Evolutionary conservation across 169 alveolate species (phyloP).

Genomic region (Plasmodium falciparum): DNA sequence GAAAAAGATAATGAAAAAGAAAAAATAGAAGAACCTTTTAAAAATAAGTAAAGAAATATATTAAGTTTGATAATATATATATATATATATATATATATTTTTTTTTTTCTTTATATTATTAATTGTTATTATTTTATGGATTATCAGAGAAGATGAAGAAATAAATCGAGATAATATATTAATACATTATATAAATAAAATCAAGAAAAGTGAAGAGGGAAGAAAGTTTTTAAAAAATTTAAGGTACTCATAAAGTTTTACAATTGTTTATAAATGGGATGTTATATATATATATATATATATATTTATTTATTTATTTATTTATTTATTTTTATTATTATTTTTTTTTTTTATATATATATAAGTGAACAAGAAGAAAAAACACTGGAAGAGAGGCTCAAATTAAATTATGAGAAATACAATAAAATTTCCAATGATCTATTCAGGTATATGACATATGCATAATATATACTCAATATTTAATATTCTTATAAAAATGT

Average conservation of each 20-base stretch:
- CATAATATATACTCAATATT: no score
- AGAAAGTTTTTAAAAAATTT: conserved; percentile 21
- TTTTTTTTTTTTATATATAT: not conserved
- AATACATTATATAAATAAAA: conserved; percentile 13
- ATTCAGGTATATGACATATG: conserved; percentile 24
- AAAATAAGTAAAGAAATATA: not conserved
- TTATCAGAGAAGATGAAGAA: conserved; percentile 14
- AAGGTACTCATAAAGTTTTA: conserved; percentile 6
- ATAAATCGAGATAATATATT: conserved; percentile 49
- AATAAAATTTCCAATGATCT: conserved; percentile 4
- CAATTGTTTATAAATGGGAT: not conserved
- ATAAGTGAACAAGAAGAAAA: conserved; percentile 20
- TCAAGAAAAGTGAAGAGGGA: conserved; percentile 48
- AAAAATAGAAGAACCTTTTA: not conserved
- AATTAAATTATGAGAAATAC: conserved; percentile 49
- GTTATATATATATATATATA: not conserved
- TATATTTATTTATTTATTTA: not conserved
- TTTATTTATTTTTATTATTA: not conserved
- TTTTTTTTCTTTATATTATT: no score
- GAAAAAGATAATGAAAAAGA: not conserved
- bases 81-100: no score
- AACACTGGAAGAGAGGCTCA: conserved; percentile 64
- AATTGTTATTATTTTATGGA: not conserved
- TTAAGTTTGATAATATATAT: no score
- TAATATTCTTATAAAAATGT: not conserved